Conservation (phyloP, 805 yeast species). For the Barnettozyma populi region DNA sequence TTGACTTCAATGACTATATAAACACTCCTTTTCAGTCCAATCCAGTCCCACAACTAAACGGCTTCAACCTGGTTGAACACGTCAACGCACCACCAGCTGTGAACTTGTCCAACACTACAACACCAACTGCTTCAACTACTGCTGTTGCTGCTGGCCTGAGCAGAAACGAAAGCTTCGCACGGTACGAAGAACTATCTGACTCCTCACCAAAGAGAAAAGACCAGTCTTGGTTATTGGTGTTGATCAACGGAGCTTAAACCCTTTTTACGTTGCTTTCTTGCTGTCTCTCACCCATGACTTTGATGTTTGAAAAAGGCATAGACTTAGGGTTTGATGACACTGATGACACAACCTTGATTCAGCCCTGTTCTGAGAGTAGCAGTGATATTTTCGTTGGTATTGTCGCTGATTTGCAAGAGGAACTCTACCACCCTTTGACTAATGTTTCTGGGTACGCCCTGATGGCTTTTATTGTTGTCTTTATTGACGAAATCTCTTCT, state of each 20-base stretch:
- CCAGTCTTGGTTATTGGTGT: constrained; percentile 24
- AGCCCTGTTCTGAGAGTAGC: not conserved
- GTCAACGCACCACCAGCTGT: constrained; percentile 2
- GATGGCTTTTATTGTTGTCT: not conserved
- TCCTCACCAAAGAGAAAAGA: constrained; percentile 14
- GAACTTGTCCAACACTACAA: not conserved
- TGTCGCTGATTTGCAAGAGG: not conserved
- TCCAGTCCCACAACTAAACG: not conserved
- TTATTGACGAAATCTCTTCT: constrained; percentile 2
- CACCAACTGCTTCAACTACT: not conserved
- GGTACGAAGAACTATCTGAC: constrained; percentile 3
- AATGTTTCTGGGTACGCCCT: not conserved
- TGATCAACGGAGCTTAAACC: constrained; percentile 19
- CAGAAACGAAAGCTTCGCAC: not conserved
- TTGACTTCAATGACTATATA: constrained; percentile 17
- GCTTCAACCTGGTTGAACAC: constrained; percentile 1
- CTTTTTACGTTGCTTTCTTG: not conserved
- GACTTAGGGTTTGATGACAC: not conserved
- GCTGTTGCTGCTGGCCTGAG: not conserved
- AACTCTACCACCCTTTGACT: not conserved
- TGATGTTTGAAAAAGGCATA: not conserved
- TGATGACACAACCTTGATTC: not conserved
- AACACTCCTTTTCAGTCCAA: constrained; percentile 17
- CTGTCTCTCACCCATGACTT: not conserved
- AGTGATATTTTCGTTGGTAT: not conserved